Conservation (phyloP, 352 stramenopile genomes). For the Aphanomyces cochlioides region DNA sequence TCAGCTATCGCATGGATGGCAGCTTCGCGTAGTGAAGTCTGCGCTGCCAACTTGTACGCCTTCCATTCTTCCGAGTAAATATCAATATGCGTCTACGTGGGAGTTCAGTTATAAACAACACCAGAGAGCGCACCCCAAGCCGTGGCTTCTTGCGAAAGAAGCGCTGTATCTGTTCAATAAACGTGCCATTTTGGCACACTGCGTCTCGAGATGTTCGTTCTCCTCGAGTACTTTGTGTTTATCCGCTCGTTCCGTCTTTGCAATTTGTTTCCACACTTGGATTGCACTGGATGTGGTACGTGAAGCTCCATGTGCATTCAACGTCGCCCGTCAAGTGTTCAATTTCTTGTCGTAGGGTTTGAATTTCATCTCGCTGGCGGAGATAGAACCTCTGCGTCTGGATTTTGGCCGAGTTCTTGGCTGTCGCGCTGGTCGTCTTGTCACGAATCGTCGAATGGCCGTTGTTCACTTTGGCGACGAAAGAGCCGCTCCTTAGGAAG, state of each 20-base stretch:
- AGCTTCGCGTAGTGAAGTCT: conserved; percentile 9
- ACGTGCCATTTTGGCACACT: conserved; percentile 3
- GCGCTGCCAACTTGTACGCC: conserved; percentile 13
- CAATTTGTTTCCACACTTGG: not conserved
- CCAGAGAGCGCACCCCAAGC: not conserved
- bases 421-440: not conserved
- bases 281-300: not conserved
- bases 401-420: not conserved
- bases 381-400: not conserved
- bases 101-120: not conserved
- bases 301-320: not conserved
- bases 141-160: conserved; percentile 20
- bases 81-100: not conserved
- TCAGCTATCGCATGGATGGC: conserved; percentile 23
- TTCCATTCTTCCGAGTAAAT: conserved; percentile 6
- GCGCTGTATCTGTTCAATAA: conserved; percentile 16
- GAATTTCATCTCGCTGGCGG: conserved; percentile 12
- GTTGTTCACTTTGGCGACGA: no score
- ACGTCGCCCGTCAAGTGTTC: not conserved
- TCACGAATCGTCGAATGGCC: not conserved
- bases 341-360: conserved; percentile 4
- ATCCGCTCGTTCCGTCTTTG: not conserved
- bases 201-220: conserved; percentile 10
- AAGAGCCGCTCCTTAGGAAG: no score
- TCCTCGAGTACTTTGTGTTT: not conserved